Evolutionary conservation across 2,329 filamentous ascomycete species (phyloP).

Genomic region (Aspergillus hiratsukae): DNA sequence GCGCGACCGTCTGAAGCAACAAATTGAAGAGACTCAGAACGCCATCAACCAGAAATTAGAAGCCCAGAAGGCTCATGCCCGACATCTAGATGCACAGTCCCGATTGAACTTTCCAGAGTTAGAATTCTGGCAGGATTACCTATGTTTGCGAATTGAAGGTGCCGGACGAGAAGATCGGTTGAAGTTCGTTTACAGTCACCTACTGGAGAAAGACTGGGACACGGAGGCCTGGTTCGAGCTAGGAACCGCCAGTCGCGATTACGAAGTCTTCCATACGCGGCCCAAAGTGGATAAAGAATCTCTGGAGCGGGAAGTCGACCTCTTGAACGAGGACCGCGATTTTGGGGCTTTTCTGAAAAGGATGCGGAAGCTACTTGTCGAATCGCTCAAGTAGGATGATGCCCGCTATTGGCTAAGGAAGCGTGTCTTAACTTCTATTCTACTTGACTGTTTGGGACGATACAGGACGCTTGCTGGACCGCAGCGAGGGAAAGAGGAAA

Average conservation of each 20-base stretch:
- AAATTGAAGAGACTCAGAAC: constrained; percentile 50
- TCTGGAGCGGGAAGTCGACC: constrained; percentile 52
- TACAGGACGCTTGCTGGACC: neutral
- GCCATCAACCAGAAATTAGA: constrained; percentile 43
- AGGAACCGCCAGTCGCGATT: constrained; percentile 73
- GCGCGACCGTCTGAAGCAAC: constrained; percentile 52
- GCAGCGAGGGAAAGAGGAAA: neutral
- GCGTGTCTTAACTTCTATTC: neutral
- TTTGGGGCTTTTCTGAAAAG: constrained; percentile 58
- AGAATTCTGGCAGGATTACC: constrained; percentile 89
- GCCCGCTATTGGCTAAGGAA: neutral
- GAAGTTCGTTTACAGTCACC: constrained; percentile 83
- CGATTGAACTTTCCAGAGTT: constrained; percentile 89
- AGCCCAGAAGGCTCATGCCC: constrained; percentile 50
- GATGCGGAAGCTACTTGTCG: constrained; percentile 58
- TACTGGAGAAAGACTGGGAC: constrained; percentile 83
- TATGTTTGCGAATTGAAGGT: constrained; percentile 86
- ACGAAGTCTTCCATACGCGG: constrained; percentile 73
- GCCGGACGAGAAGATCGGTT: constrained; percentile 77
- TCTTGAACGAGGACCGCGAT: constrained; percentile 57
- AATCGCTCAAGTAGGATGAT: constrained; percentile 45
- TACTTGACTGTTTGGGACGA: neutral
- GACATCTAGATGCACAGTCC: constrained; percentile 74
- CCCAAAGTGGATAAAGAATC: constrained; percentile 59
- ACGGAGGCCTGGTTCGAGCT: constrained; percentile 92